phyloP scores from a whole-genome alignment of 2,329 filamentous ascomycete species.

The Aspergillus pseudotamarii region DNA sequence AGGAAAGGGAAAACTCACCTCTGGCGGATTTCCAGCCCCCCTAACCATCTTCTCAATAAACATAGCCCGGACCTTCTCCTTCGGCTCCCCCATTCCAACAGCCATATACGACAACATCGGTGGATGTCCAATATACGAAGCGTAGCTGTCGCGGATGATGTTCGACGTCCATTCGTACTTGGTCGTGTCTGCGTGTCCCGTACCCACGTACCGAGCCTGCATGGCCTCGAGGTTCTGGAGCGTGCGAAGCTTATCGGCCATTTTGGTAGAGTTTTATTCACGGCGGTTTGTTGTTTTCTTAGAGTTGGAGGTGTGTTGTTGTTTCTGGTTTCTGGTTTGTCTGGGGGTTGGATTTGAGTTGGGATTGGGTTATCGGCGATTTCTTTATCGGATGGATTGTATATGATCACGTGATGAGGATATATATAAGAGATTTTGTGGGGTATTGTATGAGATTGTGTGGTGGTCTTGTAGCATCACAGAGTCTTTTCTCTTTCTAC shows the following conservation, averaged over 20 bases:
- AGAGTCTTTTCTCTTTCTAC: no score
- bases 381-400: no score
- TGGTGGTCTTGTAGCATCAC: no score
- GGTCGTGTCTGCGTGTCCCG: constrained; percentile 93
- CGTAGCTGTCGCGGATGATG: constrained; percentile 89
- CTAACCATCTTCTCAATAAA: constrained; percentile 76
- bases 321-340: background rate
- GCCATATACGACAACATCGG: constrained; percentile 86
- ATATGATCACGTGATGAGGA: background rate
- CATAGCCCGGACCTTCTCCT: constrained; percentile 75
- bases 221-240: constrained; percentile 97
- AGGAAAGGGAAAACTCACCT: constrained; percentile 46
- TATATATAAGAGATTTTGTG: background rate
- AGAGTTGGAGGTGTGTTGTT: background rate
- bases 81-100: constrained; percentile 82
- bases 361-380: background rate
- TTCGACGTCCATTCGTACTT: constrained; percentile 98
- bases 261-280: constrained; percentile 25
- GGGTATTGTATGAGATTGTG: no score
- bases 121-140: constrained; percentile 86
- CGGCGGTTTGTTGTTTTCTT: background rate
- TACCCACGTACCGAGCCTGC: constrained; percentile 93
- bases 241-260: constrained; percentile 96
- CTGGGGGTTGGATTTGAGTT: background rate
- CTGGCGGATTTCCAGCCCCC: constrained; percentile 67